Conservation (phyloP, 441 rosid species). For the Viola pubescens region DNA sequence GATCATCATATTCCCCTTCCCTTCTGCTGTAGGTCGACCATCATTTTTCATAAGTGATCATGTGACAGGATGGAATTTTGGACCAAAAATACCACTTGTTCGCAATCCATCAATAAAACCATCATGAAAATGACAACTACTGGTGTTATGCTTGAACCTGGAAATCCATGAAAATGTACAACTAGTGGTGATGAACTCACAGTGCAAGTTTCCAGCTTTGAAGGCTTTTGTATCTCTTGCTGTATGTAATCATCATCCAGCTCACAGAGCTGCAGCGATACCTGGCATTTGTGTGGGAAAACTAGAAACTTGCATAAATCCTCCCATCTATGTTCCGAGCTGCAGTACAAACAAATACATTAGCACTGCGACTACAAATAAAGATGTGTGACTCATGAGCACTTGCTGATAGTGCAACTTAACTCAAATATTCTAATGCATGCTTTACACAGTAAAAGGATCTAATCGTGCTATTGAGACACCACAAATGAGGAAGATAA, state of each 20-base stretch:
- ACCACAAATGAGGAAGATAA: background rate
- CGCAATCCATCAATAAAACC: no score
- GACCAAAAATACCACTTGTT: no score
- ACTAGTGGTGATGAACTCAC: constrained; percentile 41
- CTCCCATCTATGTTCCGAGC: constrained; percentile 63
- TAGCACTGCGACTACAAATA: background rate
- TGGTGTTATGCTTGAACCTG: background rate
- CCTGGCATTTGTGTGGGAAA: constrained; percentile 78
- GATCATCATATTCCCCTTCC: no score
- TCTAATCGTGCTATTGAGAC: no score
- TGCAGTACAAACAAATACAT: constrained; percentile 17
- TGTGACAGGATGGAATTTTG: no score
- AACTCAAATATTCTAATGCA: no score
- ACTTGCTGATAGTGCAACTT: background rate
- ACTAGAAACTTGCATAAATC: constrained; percentile 75
- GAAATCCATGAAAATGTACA: background rate
- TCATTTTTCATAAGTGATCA: no score
- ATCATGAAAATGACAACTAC: no score
- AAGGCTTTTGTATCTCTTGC: constrained; percentile 78
- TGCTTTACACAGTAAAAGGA: no score
- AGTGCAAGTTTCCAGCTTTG: constrained; percentile 52
- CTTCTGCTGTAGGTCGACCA: no score
- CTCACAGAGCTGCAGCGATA: constrained; percentile 72
- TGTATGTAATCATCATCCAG: constrained; percentile 87
- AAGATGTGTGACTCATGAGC: background rate